A percentile compares a stretch with the other conserved stretches of the same genome.
Evolutionary conservation across 2,329 filamentous ascomycete genomes (phyloP).

Genomic region (Aspergillus sp.): DNA sequence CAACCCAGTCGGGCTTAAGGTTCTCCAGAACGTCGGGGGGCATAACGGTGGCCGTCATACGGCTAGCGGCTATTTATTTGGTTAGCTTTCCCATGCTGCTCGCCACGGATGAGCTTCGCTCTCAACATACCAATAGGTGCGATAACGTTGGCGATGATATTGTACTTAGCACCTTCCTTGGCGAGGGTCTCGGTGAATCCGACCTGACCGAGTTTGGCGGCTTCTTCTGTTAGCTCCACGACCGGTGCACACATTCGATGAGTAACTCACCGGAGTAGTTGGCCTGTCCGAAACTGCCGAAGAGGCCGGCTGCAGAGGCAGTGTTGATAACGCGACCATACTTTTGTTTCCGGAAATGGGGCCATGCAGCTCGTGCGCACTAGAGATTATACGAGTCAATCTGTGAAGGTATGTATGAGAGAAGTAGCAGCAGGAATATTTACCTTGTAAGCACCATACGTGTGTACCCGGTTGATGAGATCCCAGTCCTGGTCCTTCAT

Average conservation of each 20-base stretch:
- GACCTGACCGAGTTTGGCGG: conserved; percentile 91
- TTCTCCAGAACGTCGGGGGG: conserved; percentile 84
- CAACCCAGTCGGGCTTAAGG: conserved; percentile 90
- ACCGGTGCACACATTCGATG: conserved; percentile 1
- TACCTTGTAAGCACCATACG: conserved; percentile 87
- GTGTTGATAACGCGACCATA: conserved; percentile 97
- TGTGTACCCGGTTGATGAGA: conserved; percentile 86
- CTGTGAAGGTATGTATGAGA: background rate
- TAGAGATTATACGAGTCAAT: conserved; percentile 26
- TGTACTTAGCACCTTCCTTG: conserved; percentile 97
- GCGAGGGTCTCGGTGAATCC: conserved; percentile 97
- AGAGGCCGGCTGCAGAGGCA: conserved; percentile 90
- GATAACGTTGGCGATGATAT: conserved; percentile 93
- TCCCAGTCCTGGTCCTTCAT: conserved; percentile 98
- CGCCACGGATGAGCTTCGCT: background rate
- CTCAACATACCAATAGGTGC: conserved; percentile 66
- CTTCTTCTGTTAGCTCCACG: conserved; percentile 43
- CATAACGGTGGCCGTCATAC: conserved; percentile 95
- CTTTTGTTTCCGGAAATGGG: conserved; percentile 98
- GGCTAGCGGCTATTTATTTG: conserved; percentile 67
- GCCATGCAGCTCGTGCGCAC: conserved; percentile 92
- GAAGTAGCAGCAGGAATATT: conserved; percentile 1
- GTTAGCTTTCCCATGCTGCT: background rate
- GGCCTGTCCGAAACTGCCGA: conserved; percentile 91
- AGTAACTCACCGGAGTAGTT: conserved; percentile 75